Percentiles rank a stretch among this genome's conserved stretches.
These are phyloP conservation scores for Sclerotinia minor DNA, from an alignment of 2,329 filamentous ascomycete genomes.

Conservation along the genomic window DNA sequence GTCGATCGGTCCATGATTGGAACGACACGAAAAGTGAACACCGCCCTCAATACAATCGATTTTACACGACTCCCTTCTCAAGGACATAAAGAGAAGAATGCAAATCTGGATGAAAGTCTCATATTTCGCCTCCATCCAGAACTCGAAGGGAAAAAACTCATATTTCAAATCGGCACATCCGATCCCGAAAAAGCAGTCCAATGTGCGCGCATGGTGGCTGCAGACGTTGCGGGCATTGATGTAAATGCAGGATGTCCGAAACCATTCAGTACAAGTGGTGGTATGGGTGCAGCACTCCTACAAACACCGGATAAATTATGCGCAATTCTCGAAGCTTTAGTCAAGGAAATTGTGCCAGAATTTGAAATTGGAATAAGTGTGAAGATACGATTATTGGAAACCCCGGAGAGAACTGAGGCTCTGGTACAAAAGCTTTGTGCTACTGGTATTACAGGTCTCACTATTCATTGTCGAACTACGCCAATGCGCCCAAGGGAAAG, in stretches of 20 bases:
- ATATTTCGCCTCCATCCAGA: constrained; percentile 83
- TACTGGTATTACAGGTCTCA: constrained; percentile 90
- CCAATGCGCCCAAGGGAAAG: constrained; percentile 90
- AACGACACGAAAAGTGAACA: constrained; percentile 74
- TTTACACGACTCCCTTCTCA: constrained; percentile 77
- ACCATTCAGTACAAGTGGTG: constrained; percentile 87
- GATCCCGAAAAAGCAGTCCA: constrained; percentile 79
- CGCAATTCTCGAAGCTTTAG: constrained; percentile 79
- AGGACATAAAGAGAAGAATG: constrained; percentile 57
- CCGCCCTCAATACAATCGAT: constrained; percentile 76
- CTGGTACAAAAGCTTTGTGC: constrained; percentile 76
- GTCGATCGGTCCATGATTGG: constrained; percentile 92
- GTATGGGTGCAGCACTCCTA: constrained; percentile 93
- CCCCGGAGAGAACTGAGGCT: constrained; percentile 69
- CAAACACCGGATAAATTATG: constrained; percentile 80
- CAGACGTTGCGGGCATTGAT: constrained; percentile 89
- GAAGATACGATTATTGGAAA: constrained; percentile 88
- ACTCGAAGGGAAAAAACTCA: constrained; percentile 70
- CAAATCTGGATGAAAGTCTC: constrained; percentile 61
- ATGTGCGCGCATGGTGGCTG: constrained; percentile 80
- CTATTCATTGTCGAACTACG: constrained; percentile 92
- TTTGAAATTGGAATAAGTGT: constrained; percentile 93
- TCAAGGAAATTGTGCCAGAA: constrained; percentile 71
- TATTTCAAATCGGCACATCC: constrained; percentile 92
- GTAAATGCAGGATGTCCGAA: constrained; percentile 99